These are phyloP conservation scores for Solanum verrucosum DNA, from an alignment of 257 asterid genomes.

Conservation along the genomic window DNA sequence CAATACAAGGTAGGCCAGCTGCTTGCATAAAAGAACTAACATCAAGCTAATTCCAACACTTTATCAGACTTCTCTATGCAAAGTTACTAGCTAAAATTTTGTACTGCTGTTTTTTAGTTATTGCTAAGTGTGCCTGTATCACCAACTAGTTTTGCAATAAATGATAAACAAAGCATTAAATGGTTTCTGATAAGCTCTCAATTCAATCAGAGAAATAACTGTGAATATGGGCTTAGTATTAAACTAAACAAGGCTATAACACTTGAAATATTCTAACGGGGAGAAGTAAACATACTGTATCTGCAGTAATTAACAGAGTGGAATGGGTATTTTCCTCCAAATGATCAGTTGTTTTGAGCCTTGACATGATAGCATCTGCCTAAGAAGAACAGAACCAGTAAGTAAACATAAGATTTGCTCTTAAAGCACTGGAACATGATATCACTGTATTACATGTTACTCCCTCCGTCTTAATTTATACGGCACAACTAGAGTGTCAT, in stretches of 20 bases:
- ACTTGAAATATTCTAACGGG: not conserved
- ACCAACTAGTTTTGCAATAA: not conserved
- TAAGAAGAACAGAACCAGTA: slow-evolving; percentile 14
- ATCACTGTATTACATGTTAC: not conserved
- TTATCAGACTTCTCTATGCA: not conserved
- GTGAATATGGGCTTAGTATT: not conserved
- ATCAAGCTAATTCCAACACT: not conserved
- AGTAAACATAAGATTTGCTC: not conserved
- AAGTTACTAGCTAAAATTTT: not conserved
- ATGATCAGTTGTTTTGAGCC: slow-evolving; percentile 24
- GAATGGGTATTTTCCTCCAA: slow-evolving; percentile 32
- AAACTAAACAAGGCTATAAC: not conserved
- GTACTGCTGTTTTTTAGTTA: not conserved
- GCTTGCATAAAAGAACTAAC: not conserved
- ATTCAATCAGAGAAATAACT: not conserved
- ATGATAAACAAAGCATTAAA: not conserved
- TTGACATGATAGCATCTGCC: slow-evolving; percentile 72
- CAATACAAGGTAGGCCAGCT: not conserved
- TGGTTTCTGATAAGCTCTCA: not conserved
- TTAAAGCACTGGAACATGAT: not conserved
- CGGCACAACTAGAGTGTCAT: not conserved
- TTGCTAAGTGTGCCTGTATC: not conserved
- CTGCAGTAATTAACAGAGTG: slow-evolving; percentile 74
- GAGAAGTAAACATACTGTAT: slow-evolving; percentile 48
- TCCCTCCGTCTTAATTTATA: not conserved